phyloP scores from a whole-genome alignment of 192 early-diverging fungal species.

The Entomortierella parvispora region DNA sequence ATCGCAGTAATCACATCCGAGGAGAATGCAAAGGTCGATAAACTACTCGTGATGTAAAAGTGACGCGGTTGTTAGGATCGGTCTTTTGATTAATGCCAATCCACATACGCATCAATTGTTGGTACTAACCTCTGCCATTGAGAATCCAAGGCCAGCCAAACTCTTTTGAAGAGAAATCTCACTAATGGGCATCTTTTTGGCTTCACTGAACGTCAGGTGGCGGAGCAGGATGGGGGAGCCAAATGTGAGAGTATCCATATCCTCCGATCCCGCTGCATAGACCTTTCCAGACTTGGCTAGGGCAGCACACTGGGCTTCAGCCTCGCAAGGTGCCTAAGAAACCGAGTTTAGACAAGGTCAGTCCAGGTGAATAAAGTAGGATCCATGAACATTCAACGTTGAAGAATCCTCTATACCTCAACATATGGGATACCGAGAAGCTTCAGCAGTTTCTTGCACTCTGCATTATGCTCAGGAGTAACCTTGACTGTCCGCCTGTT shows the following conservation, averaged over 20 bases:
- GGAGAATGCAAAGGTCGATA: slow-evolving; percentile 96
- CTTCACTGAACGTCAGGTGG: slow-evolving; percentile 92
- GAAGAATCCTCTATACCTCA: slow-evolving; percentile 58
- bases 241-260: slow-evolving; percentile 99
- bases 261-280: slow-evolving; percentile 95
- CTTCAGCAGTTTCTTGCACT: slow-evolving; percentile 87
- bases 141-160: slow-evolving; percentile 81
- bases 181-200: slow-evolving; percentile 89
- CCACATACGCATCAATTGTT: too few species aligned
- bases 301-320: slow-evolving; percentile 97
- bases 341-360: not conserved
- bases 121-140: slow-evolving; percentile 69
- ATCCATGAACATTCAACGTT: too few species aligned
- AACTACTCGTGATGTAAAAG: too few species aligned
- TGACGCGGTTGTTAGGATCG: too few species aligned
- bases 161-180: slow-evolving; percentile 88
- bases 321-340: slow-evolving; percentile 90
- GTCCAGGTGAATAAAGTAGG: too few species aligned
- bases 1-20: slow-evolving; percentile 98
- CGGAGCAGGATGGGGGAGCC: slow-evolving; percentile 88
- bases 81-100: too few species aligned
- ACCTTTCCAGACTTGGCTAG: slow-evolving; percentile 89
- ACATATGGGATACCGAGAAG: slow-evolving; percentile 95
- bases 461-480: slow-evolving; percentile 92
- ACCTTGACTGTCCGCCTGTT: slow-evolving; percentile 89